These are phyloP conservation scores for Rostrohypoxylon terebratum DNA, from an alignment of 495 filamentous ascomycete species.

Conservation along the genomic window DNA sequence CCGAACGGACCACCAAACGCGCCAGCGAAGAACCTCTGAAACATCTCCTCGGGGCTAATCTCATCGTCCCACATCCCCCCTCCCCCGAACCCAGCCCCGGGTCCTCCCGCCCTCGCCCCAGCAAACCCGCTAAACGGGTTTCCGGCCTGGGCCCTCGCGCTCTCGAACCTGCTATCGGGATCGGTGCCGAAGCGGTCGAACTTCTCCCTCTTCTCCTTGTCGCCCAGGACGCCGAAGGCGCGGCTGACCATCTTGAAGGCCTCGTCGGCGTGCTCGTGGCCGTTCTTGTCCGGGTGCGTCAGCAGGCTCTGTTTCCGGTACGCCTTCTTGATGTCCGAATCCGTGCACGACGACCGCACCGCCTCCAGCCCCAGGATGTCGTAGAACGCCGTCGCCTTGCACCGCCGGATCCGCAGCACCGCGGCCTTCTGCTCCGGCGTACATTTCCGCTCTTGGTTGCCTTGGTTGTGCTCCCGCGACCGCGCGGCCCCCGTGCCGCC, in stretches of 20 bases:
- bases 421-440: constrained; percentile 91
- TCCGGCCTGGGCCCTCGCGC: constrained; percentile 63
- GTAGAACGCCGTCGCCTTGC: constrained; percentile 88
- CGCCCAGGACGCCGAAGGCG: constrained; percentile 92
- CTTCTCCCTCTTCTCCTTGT: constrained; percentile 88
- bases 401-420: constrained; percentile 86
- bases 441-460: constrained; percentile 89
- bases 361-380: constrained; percentile 79
- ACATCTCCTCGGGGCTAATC: constrained; percentile 96
- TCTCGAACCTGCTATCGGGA: constrained; percentile 85
- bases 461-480: constrained; percentile 89
- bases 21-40: constrained; percentile 93
- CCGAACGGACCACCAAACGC: constrained; percentile 77
- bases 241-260: constrained; percentile 98
- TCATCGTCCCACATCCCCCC: constrained; percentile 85
- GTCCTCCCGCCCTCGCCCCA: constrained; percentile 53
- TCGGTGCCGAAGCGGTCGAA: constrained; percentile 92
- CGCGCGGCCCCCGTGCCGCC: constrained; percentile 70
- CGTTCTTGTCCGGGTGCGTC: constrained; percentile 98
- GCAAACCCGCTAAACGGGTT: constrained; percentile 82
- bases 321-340: constrained; percentile 90
- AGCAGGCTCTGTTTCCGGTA: constrained; percentile 90
- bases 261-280: constrained; percentile 95
- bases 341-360: constrained; percentile 71
- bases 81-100: constrained; percentile 58